Evolutionary conservation across 345 rosid genomes (phyloP), one percentile per base, ranked within the genome.

Genomic region (Sisymbrium altissimum): DNA sequence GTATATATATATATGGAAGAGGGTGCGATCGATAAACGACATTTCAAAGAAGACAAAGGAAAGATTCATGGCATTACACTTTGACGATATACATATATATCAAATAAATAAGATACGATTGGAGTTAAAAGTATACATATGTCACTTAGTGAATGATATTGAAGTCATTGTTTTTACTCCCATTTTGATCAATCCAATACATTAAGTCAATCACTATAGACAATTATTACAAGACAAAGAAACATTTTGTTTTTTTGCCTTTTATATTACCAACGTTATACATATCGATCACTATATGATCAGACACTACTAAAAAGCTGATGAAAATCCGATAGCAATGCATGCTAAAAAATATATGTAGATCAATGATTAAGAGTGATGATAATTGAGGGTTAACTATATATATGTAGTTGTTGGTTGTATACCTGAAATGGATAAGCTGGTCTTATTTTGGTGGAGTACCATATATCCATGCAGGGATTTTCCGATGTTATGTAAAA

Each of bases 131-230:
- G 84, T 72, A 80, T 60, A 60, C 55, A 55, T 60, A 77, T 79
- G 86, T 80, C 89, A 66, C 66, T 52, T 82, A 79, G 89, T 75
- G 80, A 71, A 73, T 57, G 70, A 52, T 70, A 64, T 39, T 73
- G 57, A 52, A 30, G 49, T 76, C 53, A 17, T 72, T 77, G 76
- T 71, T 71, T 71, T 71, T 77, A 77, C 76, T 41, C 57, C 12
- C 52, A 40, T 38, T 36, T 70, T 46, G 80, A 69, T 54, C 62
- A 77, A 70, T 57, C 53, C 57, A 29, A 63, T 63, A 70, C 59
- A 56, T 44, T 27, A 14, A 44, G 72, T 57, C 80, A 64, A 77
- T 57, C 74, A 41, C 61, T 71, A 70, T 57, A 50, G 80, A 77
- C 77, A 77, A 56, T 17, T 39, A 48, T 65, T 71, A 71, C 64